Evolutionary conservation across 257 asterid species (phyloP).

Genomic region (Petrea volubilis): DNA sequence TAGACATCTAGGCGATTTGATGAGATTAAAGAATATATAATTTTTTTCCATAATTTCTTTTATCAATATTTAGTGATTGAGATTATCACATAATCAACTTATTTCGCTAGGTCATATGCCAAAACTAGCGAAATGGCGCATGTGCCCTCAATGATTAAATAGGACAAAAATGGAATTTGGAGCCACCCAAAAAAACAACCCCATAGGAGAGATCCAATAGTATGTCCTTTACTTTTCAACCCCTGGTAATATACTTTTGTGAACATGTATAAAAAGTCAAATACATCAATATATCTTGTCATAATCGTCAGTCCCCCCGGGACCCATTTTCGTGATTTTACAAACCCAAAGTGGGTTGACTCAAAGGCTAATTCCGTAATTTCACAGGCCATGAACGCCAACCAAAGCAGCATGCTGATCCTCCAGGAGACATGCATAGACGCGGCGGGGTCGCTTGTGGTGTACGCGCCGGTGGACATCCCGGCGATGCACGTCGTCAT

Average conservation of each 20-base stretch:
- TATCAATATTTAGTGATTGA: no score
- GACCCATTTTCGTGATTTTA: constrained; percentile 13
- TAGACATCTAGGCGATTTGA: no score
- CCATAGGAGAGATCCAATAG: constrained; percentile 15
- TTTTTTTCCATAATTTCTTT: no score
- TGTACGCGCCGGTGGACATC: constrained; percentile 97
- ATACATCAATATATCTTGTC: constrained; percentile 33
- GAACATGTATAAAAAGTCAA: constrained; percentile 47
- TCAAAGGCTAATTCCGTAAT: constrained; percentile 11
- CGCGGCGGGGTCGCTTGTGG: constrained; percentile 85
- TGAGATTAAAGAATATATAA: no score
- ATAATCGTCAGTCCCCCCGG: constrained; percentile 36
- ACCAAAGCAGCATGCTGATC: constrained; percentile 85
- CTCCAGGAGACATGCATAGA: constrained; percentile 87
- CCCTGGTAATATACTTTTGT: background rate
- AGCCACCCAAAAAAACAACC: constrained; percentile 18
- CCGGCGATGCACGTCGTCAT: constrained; percentile 92
- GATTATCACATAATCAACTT: background rate
- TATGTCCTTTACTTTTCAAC: constrained; percentile 10
- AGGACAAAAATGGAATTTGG: constrained; percentile 52
- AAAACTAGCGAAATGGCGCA: constrained; percentile 9
- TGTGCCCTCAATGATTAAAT: constrained; percentile 27
- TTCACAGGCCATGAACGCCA: constrained; percentile 60
- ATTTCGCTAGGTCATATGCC: background rate
- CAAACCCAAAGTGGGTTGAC: constrained; percentile 22